A percentile compares a stretch with the other conserved stretches of the same genome.
Evolutionary conservation across 345 rosid species (phyloP).

Genomic region (Combretum micranthum): DNA sequence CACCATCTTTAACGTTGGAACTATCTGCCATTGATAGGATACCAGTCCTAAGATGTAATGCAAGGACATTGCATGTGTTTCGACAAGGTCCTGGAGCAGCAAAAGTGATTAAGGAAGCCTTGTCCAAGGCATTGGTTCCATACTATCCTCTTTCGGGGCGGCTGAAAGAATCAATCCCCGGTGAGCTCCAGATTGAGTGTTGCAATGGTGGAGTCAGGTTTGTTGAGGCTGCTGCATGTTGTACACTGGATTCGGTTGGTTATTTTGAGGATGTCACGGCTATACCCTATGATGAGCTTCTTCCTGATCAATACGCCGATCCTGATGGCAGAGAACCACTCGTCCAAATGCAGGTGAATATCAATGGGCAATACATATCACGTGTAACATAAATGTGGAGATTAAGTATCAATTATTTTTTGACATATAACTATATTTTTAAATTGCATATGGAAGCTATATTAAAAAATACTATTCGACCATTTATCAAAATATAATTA

Average conservation of each 20-base stretch:
- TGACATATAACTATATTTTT: too few species aligned
- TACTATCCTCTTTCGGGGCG: conserved; percentile 56
- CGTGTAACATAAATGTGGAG: too few species aligned
- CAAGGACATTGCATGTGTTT: conserved; percentile 44
- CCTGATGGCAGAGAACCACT: conserved; percentile 35
- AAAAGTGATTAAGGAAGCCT: conserved; percentile 30
- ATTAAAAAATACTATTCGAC: too few species aligned
- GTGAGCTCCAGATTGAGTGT: conserved; percentile 41
- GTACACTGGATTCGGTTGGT: conserved; percentile 24
- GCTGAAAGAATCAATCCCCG: conserved; percentile 22
- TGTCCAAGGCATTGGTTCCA: conserved; percentile 49
- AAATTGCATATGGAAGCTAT: too few species aligned
- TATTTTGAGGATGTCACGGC: conserved; percentile 28
- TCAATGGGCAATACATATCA: too few species aligned
- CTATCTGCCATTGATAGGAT: conserved; percentile 42
- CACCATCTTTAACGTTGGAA: conserved; percentile 28
- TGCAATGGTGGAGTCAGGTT: conserved; percentile 35
- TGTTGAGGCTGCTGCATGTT: conserved; percentile 35
- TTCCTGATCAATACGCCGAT: conserved; percentile 26
- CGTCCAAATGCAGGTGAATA: conserved; percentile 55
- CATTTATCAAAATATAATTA: too few species aligned
- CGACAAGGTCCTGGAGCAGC: conserved; percentile 34
- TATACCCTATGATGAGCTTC: conserved; percentile 34
- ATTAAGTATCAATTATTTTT: not conserved
- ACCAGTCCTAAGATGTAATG: conserved; percentile 45